These are phyloP conservation scores for Fusarium anguioides DNA, from an alignment of 2,329 filamentous ascomycete species.

Conservation along the genomic window DNA sequence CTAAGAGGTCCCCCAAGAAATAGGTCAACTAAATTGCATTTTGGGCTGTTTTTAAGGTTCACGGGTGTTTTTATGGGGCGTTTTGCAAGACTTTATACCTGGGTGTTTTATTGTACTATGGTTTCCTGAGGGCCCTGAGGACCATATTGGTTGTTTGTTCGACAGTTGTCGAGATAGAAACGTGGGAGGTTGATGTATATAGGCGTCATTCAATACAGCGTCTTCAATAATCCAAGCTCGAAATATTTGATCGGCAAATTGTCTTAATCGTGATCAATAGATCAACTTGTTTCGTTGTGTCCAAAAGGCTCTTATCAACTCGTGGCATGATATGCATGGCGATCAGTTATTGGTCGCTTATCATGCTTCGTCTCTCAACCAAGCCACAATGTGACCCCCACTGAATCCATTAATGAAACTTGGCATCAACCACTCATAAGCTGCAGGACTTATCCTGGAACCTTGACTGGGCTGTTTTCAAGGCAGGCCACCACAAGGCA, in stretches of 20 bases:
- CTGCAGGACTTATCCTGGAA: constrained; percentile 22
- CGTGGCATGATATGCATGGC: neutral
- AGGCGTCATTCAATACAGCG: neutral
- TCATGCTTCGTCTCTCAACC: constrained; percentile 2
- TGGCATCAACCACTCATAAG: constrained; percentile 36
- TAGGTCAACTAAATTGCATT: neutral
- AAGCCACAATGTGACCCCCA: constrained; percentile 24
- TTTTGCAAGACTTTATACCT: constrained; percentile 28
- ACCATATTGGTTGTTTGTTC: neutral
- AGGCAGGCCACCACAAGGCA: constrained; percentile 34
- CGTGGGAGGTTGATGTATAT: neutral
- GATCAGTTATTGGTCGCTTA: constrained; percentile 1
- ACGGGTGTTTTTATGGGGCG: constrained; percentile 17
- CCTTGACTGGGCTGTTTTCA: constrained; percentile 23
- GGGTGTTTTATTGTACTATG: neutral
- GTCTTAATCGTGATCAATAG: neutral
- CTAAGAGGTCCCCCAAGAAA: constrained; percentile 24
- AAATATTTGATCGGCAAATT: neutral
- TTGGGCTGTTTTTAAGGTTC: neutral
- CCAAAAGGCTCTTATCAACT: neutral
- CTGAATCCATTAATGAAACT: constrained; percentile 36
- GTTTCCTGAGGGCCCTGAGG: neutral
- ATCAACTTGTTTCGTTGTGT: neutral
- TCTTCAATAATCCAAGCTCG: neutral
- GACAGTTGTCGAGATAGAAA: neutral